These are phyloP conservation scores for Pichia deserticola DNA, from an alignment of 805 yeast species.

Conservation along the genomic window DNA sequence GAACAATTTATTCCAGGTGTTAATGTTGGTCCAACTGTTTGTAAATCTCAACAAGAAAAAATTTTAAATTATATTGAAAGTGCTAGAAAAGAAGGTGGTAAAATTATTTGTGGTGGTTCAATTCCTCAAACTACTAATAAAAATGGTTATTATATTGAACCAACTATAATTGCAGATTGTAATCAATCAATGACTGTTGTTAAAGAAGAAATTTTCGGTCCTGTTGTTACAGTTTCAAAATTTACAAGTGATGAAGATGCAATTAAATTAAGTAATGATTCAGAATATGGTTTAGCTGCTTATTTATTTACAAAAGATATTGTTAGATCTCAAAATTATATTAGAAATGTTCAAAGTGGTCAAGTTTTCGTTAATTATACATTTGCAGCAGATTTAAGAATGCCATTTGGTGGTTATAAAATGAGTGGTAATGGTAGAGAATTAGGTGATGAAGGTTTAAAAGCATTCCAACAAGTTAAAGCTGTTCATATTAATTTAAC, in stretches of 20 bases:
- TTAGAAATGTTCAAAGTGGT: slow-evolving; percentile 75
- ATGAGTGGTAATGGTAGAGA: slow-evolving; percentile 92
- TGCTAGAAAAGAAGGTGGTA: slow-evolving; percentile 83
- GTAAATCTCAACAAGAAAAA: slow-evolving; percentile 69
- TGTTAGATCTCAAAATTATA: slow-evolving; percentile 66
- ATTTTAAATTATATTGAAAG: slow-evolving; percentile 67
- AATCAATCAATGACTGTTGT: slow-evolving; percentile 61
- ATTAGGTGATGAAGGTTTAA: slow-evolving; percentile 82
- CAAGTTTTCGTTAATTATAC: slow-evolving; percentile 88
- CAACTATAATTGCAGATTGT: slow-evolving; percentile 71
- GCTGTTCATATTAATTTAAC: slow-evolving; percentile 57
- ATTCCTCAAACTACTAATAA: slow-evolving; percentile 31
- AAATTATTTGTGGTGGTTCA: slow-evolving; percentile 59
- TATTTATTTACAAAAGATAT: slow-evolving; percentile 78
- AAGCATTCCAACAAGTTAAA: slow-evolving; percentile 78
- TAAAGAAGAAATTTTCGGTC: slow-evolving; percentile 82
- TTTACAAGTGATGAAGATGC: slow-evolving; percentile 81
- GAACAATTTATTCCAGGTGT: slow-evolving; percentile 72
- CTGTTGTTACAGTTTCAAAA: slow-evolving; percentile 79
- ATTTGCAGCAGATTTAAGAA: slow-evolving; percentile 78
- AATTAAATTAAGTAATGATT: slow-evolving; percentile 67
- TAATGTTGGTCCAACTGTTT: slow-evolving; percentile 91
- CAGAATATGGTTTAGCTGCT: slow-evolving; percentile 83
- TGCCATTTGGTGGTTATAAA: slow-evolving; percentile 92
- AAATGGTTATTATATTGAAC: slow-evolving; percentile 60